Evolutionary conservation across 2,329 filamentous ascomycete species (phyloP), one percentile per base, ranked within the genome.

Genomic region (Colletotrichum musae): DNA sequence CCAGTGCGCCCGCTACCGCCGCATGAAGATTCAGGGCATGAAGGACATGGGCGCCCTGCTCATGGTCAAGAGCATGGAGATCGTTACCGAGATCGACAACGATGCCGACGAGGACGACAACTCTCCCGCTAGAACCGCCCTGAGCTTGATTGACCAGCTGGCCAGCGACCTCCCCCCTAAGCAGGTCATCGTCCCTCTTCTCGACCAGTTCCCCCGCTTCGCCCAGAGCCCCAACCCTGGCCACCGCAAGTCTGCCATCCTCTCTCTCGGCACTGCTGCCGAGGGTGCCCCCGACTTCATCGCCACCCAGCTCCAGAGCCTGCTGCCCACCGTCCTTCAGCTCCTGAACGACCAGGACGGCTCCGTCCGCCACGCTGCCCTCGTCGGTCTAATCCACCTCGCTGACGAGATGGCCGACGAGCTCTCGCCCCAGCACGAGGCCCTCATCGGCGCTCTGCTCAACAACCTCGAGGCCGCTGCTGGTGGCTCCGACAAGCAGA

Each of bases 231-330:
- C 87, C 69, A 88, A 97, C 76, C 88, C 94, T 43, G 91, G 94
- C 75, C 92, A 93, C 83, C 92, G 95, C 70, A 93, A 95, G 81
- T 95, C 95, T 63, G 95, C 93, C 81, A 96, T 98, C 77, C 87
- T 98, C 71, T 92, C 95, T 57, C 88, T 99, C 5, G 95, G 95
- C 69, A 97, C 95, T 85, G 95, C 94, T 75, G 95, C 97, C 61
- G 96, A 98, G 85, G 96, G 96, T 75, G 95, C 96, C 36, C 96
- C 96, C 16, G 96, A 99, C 80, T 99, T 98, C 82, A 94, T 98
- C 77, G 94, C 94, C 72, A 97, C 95, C 21, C 96, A 99, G 82
- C 89, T 98, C 71, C 88, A 92, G 76, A 89, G 92, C 73, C 92
- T 98, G 73, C 89, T 98, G 79, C 96, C 96, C 57, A 87, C 93